Evolutionary conservation across 2,329 filamentous ascomycete species (phyloP).

Genomic region (Aspergillus brunneoviolaceus): DNA sequence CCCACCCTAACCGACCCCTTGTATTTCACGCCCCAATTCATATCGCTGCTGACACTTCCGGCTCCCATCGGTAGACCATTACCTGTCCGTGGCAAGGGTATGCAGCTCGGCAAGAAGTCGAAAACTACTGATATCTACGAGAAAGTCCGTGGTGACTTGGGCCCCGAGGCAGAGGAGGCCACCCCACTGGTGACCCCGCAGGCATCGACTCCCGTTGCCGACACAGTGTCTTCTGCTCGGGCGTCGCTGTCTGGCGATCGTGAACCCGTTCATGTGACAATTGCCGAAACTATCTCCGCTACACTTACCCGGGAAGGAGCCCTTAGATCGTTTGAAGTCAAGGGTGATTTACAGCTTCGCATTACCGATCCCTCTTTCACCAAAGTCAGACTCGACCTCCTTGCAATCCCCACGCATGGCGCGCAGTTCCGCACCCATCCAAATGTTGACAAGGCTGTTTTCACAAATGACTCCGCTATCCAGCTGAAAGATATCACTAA

Average conservation of each 20-base stretch:
- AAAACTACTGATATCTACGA: slow-evolving; percentile 98
- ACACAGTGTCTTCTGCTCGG: slow-evolving; percentile 53
- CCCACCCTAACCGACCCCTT: background rate
- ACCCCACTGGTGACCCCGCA: slow-evolving; percentile 66
- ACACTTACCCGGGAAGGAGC: slow-evolving; percentile 85
- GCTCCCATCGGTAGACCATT: slow-evolving; percentile 49
- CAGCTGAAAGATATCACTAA: slow-evolving; percentile 86
- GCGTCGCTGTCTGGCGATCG: slow-evolving; percentile 69
- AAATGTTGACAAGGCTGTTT: slow-evolving; percentile 87
- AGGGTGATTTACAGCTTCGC: slow-evolving; percentile 86
- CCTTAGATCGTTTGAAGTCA: slow-evolving; percentile 82
- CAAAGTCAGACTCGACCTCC: slow-evolving; percentile 83
- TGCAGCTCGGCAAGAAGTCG: slow-evolving; percentile 98
- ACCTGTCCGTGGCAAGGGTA: slow-evolving; percentile 86
- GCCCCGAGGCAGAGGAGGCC: slow-evolving; percentile 75
- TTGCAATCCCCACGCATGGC: slow-evolving; percentile 73
- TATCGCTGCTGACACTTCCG: slow-evolving; percentile 26
- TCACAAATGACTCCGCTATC: slow-evolving; percentile 78
- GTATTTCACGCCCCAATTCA: background rate
- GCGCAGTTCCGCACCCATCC: slow-evolving; percentile 94
- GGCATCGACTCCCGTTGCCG: slow-evolving; percentile 54
- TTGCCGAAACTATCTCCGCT: slow-evolving; percentile 87
- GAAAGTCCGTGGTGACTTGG: slow-evolving; percentile 86
- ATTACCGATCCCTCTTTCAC: slow-evolving; percentile 86
- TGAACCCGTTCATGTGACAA: slow-evolving; percentile 82